phyloP scores from a whole-genome alignment of 1,284 basidiomycete genomes.

The Thecaphora thlaspeos region DNA sequence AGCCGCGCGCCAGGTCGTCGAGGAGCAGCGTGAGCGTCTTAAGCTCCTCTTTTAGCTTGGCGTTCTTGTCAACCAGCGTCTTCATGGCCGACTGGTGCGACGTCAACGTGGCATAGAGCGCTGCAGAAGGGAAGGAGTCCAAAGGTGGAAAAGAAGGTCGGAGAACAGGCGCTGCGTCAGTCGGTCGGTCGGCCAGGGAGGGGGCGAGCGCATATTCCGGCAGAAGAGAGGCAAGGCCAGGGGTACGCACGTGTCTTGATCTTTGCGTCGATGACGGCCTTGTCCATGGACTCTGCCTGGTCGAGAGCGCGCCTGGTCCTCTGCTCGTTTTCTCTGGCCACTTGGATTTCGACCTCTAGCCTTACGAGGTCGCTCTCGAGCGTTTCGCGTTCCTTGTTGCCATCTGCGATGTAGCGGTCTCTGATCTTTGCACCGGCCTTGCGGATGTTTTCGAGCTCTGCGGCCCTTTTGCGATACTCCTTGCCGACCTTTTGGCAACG shows the following conservation, averaged over 20 bases:
- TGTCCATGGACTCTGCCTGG: constrained; percentile 32
- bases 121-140: constrained; percentile 61
- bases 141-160: background rate
- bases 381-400: constrained; percentile 64
- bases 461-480: constrained; percentile 67
- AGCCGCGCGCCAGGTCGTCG: constrained; percentile 72
- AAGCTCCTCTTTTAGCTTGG: constrained; percentile 72
- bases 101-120: constrained; percentile 72
- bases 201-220: too few species aligned
- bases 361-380: constrained; percentile 44
- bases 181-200: too few species aligned
- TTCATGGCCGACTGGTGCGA: constrained; percentile 74
- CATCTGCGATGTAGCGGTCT: constrained; percentile 77
- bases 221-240: too few species aligned
- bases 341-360: constrained; percentile 67
- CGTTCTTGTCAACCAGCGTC: constrained; percentile 71
- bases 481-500: constrained; percentile 75
- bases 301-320: constrained; percentile 26
- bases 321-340: constrained; percentile 60
- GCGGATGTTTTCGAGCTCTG: constrained; percentile 72
- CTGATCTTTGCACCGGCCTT: constrained; percentile 85
- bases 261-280: constrained; percentile 62
- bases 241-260: constrained; percentile 73
- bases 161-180: too few species aligned
- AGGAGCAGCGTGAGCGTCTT: constrained; percentile 80